These are phyloP conservation scores for Stagonosporopsis rhizophila DNA, from an alignment of 2,329 filamentous ascomycete genomes.

Conservation along the genomic window DNA sequence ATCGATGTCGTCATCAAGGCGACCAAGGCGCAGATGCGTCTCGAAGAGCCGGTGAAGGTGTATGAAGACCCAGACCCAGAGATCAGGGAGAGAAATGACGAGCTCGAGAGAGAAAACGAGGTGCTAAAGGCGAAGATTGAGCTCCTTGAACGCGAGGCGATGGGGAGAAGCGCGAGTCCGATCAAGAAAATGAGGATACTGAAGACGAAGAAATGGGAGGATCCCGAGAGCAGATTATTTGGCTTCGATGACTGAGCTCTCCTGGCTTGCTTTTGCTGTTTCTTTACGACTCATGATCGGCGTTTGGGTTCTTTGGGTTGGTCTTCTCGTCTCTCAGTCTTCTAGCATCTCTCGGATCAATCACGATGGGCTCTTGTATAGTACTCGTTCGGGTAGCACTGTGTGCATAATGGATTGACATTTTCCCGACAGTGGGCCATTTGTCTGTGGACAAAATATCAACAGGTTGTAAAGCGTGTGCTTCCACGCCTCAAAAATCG, in stretches of 20 bases:
- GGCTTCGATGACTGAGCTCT: constrained; percentile 11
- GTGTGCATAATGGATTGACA: background rate
- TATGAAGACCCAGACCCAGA: constrained; percentile 52
- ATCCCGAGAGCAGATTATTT: constrained; percentile 35
- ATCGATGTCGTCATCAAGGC: constrained; percentile 73
- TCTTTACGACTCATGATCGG: constrained; percentile 13
- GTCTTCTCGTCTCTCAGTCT: background rate
- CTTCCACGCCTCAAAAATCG: background rate
- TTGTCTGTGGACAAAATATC: background rate
- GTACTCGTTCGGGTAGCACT: background rate
- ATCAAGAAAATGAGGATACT: constrained; percentile 59
- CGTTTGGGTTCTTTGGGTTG: constrained; percentile 8
- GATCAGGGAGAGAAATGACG: constrained; percentile 47
- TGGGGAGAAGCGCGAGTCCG: constrained; percentile 50
- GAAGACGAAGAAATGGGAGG: constrained; percentile 58
- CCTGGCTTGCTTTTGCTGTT: background rate
- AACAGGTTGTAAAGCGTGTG: background rate
- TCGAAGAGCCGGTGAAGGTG: constrained; percentile 46
- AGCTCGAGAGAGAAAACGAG: constrained; percentile 56
- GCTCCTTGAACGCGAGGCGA: constrained; percentile 50
- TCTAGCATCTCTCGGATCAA: background rate
- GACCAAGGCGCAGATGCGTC: constrained; percentile 49
- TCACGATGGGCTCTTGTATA: background rate
- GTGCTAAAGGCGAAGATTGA: constrained; percentile 49
- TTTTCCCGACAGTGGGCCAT: background rate